A percentile compares a stretch with the other conserved stretches of the same genome.
phyloP scores from a whole-genome alignment of 2,329 filamentous ascomycete genomes.

The Xylaria sp. region DNA sequence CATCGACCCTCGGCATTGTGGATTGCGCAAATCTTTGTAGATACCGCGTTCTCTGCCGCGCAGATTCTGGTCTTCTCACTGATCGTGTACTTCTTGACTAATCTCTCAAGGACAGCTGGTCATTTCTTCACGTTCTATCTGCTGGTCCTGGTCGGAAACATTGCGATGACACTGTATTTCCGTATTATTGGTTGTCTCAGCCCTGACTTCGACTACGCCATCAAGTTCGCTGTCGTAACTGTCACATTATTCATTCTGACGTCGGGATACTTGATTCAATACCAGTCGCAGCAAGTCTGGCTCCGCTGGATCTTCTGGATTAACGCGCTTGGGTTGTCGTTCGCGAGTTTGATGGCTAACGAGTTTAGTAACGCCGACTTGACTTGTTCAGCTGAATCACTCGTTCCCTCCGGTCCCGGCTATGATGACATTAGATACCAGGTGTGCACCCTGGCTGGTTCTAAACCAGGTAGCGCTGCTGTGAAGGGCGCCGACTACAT shows the following conservation, averaged over 20 bases:
- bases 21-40: conserved; percentile 84
- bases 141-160: conserved; percentile 74
- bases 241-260: conserved; percentile 87
- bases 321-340: conserved; percentile 78
- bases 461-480: conserved; percentile 69
- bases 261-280: conserved; percentile 86
- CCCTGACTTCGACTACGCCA: conserved; percentile 85
- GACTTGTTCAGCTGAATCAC: conserved; percentile 72
- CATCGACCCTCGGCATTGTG: conserved; percentile 84
- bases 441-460: conserved; percentile 83
- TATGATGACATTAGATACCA: conserved; percentile 80
- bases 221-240: conserved; percentile 81
- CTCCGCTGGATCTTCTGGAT: conserved; percentile 84
- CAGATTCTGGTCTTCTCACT: conserved; percentile 79
- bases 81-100: conserved; percentile 84
- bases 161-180: conserved; percentile 82
- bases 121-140: conserved; percentile 83
- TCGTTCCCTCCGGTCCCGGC: conserved; percentile 76
- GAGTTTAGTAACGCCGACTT: conserved; percentile 79
- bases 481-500: conserved; percentile 79
- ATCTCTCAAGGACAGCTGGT: conserved; percentile 73
- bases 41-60: conserved; percentile 75
- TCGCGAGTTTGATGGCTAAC: conserved; percentile 85
- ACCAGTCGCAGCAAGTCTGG: conserved; percentile 78
- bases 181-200: conserved; percentile 78